Evolutionary conservation across 768 basidiomycete species (phyloP).

Genomic region (Boletus rex-veris): DNA sequence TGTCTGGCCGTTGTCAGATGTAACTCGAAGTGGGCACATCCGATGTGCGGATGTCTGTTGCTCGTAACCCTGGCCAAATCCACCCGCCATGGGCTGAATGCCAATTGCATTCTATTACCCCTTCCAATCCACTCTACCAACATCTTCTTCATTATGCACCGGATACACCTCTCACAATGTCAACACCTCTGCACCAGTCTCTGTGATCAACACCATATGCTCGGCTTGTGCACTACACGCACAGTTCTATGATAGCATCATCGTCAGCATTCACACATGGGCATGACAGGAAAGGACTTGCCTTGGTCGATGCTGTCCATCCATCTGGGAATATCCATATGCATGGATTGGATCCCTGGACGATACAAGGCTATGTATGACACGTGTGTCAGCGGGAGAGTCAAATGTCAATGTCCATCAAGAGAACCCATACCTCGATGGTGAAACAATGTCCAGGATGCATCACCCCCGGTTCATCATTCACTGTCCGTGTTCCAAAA

Average conservation of each 20-base stretch:
- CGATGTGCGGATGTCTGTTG: too few relatives aligned
- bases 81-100: too few relatives aligned
- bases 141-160: neutral
- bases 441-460: conserved; percentile 86
- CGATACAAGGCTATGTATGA: conserved; percentile 57
- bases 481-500: conserved; percentile 44
- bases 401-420: neutral
- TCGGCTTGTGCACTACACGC: conserved; percentile 84
- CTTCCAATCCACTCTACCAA: too few relatives aligned
- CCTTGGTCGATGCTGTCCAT: conserved; percentile 91
- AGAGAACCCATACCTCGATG: conserved; percentile 60
- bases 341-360: conserved; percentile 67
- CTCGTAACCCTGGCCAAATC: too few relatives aligned
- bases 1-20: too few relatives aligned
- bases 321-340: conserved; percentile 87
- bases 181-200: conserved; percentile 74
- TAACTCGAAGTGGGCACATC: too few relatives aligned
- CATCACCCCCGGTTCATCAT: conserved; percentile 83
- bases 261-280: neutral
- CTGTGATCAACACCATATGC: conserved; percentile 84
- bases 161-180: conserved; percentile 39
- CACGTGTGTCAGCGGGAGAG: neutral
- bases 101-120: too few relatives aligned
- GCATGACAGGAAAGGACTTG: conserved; percentile 25
- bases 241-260: conserved; percentile 51